Conservation (phyloP, 1,139 yeast species). For the Keqinozyma sinolaborantium region DNA sequence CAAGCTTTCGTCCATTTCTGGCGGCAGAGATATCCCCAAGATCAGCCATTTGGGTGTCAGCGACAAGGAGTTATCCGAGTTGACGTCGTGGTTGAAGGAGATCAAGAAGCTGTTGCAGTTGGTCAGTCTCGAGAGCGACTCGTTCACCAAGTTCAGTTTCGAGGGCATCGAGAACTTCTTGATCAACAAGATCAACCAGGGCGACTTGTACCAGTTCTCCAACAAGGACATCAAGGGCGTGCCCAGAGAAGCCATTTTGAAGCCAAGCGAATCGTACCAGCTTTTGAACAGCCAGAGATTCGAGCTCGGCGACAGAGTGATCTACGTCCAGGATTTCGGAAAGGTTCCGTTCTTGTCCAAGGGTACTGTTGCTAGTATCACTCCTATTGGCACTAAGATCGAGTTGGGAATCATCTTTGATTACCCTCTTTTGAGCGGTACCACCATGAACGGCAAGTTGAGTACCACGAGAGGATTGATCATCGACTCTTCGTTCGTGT, state of each 20-base stretch:
- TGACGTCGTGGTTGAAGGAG: slow-evolving; percentile 57
- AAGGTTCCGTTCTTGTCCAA: slow-evolving; percentile 84
- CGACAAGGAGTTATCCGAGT: slow-evolving; percentile 34
- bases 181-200: slow-evolving; percentile 41
- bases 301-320: slow-evolving; percentile 84
- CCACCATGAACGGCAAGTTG: slow-evolving; percentile 73
- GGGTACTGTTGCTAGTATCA: slow-evolving; percentile 88
- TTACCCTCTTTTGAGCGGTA: slow-evolving; percentile 77
- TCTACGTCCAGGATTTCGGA: slow-evolving; percentile 83
- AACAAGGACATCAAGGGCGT: slow-evolving; percentile 71
- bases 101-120: slow-evolving; percentile 53
- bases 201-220: slow-evolving; percentile 31
- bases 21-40: slow-evolving; percentile 25
- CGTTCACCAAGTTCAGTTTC: slow-evolving; percentile 66
- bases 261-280: slow-evolving; percentile 72
- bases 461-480: slow-evolving; percentile 77
- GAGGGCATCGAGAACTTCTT: slow-evolving; percentile 66
- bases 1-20: slow-evolving; percentile 9
- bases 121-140: slow-evolving; percentile 77
- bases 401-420: slow-evolving; percentile 80
- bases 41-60: slow-evolving; percentile 18
- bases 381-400: slow-evolving; percentile 56
- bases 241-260: slow-evolving; percentile 79
- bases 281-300: slow-evolving; percentile 74
- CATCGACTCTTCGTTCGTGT: slow-evolving; percentile 75